Evolutionary conservation across 2,329 filamentous ascomycete genomes (phyloP).

Genomic region (Hypocrella siamensis): DNA sequence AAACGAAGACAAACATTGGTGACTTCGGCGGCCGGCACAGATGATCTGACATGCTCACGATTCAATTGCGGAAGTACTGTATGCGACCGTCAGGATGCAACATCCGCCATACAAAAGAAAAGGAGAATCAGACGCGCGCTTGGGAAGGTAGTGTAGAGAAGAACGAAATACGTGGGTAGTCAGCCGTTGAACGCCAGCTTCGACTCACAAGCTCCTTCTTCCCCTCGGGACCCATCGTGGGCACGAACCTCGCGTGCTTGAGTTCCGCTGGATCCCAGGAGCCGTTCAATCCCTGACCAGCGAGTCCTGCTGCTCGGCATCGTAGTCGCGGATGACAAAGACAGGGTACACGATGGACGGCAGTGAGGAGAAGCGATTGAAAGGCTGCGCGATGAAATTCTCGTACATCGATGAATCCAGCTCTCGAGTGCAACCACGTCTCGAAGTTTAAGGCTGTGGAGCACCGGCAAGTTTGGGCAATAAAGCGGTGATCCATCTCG

Average conservation of each 20-base stretch:
- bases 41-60: constrained; percentile 42
- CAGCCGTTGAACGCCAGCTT: background rate
- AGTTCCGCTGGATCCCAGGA: constrained; percentile 11
- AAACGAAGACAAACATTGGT: constrained; percentile 81
- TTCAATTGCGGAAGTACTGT: constrained; percentile 51
- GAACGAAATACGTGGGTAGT: no score
- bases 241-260: constrained; percentile 7
- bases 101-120: no score
- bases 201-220: constrained; percentile 27
- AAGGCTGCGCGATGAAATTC: background rate
- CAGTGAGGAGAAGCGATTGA: background rate
- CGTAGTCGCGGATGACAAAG: background rate
- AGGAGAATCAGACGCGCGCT: no score
- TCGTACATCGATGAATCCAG: no score
- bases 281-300: constrained; percentile 16
- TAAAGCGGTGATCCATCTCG: no score
- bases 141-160: no score
- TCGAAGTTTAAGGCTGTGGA: no score
- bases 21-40: constrained; percentile 62
- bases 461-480: no score
- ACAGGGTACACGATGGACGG: background rate
- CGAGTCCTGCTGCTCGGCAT: constrained; percentile 9
- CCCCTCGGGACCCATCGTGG: constrained; percentile 24
- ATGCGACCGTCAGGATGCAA: background rate
- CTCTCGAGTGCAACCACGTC: no score